Evolutionary conservation across 2,329 filamentous ascomycete species (phyloP), one percentile per base, ranked within the genome.

Genomic region (Cladophialophora bantiana): DNA sequence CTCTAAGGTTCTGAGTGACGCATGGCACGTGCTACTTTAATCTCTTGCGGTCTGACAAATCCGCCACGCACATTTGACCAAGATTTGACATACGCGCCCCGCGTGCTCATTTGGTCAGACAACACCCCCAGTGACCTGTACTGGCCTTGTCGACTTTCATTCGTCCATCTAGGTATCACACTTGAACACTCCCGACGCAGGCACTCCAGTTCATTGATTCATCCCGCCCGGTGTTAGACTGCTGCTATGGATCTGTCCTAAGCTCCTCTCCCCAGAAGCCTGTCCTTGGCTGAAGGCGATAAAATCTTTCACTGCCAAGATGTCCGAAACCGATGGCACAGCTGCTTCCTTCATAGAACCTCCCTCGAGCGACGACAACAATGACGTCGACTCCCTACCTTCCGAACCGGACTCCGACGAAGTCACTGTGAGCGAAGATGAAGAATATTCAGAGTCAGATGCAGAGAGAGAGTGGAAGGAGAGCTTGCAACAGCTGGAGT

Each of bases 381-480:
- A 80, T 59, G 79, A 81, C 18, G 64, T 83, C 58, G 80, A 79
- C 26, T 82, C 80, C 0, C 75, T 83, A 18, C 81, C 81, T 1
- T 82, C 80, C 3, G 79, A 80, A 31, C 78, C 79, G 10, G 81
- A 84, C 31, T 83, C 84, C 3, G 83, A 84, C 63, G 79, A 77
- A 57, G 84, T 82, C 35, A 82, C 82, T 3, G 77, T 80, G 67
- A 83, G 79, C 64, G 82, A 82, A 61, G 88, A 89, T 38, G 82
- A 82, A 62, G 88, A 89, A 40, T 64, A 90, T 58, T 83, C 84
- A 67, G 83, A 90, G 67, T 93, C 91, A 45, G 94, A 98, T 77
- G 95, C 95, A 9, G 94, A 99, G 79, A 87, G 87, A 68, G 94
- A 99, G 81, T 99, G 95, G 95, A 90, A 94, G 74, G 92, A 94